phyloP scores from a whole-genome alignment of 192 early-diverging fungal genomes.

The Linnemannia elongata region DNA sequence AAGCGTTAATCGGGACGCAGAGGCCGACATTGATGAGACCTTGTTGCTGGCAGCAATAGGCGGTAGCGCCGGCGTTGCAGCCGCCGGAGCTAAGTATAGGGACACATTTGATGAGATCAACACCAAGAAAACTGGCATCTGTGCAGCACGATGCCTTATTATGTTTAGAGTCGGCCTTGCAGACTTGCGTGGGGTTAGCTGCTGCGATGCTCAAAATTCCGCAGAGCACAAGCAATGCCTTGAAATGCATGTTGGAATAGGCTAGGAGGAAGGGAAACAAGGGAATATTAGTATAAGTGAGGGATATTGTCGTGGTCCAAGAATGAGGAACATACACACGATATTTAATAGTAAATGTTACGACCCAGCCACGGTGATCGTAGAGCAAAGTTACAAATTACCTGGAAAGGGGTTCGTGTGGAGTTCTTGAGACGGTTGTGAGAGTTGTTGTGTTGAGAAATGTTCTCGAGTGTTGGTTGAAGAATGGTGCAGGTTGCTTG shows the following conservation, averaged over 20 bases:
- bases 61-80: too few species aligned
- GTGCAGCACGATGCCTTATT: background rate
- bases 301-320: constrained; percentile 2
- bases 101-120: too few species aligned
- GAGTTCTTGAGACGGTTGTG: too few species aligned
- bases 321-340: background rate
- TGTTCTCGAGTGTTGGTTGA: too few species aligned
- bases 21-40: background rate
- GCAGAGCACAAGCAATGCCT: constrained; percentile 5
- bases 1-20: too few species aligned
- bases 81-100: too few species aligned
- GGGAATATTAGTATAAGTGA: constrained; percentile 6
- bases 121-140: too few species aligned
- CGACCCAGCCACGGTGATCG: background rate
- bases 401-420: too few species aligned
- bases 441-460: too few species aligned
- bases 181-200: background rate
- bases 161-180: background rate
- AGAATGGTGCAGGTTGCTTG: too few species aligned
- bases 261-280: constrained; percentile 8
- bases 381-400: background rate
- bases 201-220: constrained; percentile 9
- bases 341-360: background rate
- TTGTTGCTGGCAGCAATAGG: constrained; percentile 10
- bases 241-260: constrained; percentile 22